Conservation (phyloP, 2,329 filamentous ascomycete species). For the Calonectria naviculata region DNA sequence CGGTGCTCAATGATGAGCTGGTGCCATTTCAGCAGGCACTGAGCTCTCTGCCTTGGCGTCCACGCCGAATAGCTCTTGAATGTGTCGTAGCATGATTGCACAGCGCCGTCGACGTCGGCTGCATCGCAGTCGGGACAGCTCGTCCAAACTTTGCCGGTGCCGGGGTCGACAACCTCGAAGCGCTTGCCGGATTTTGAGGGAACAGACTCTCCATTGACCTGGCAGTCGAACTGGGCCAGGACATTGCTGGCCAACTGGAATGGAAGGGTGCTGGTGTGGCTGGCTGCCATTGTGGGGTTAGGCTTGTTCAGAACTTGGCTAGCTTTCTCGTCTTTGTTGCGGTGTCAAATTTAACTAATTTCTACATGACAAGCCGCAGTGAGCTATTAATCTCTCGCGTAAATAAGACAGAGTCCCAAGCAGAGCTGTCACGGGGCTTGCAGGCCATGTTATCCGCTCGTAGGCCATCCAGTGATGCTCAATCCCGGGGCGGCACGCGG, state of each 20-base stretch:
- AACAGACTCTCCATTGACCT: slow-evolving; percentile 60
- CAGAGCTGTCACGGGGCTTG: neutral
- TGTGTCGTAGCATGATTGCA: slow-evolving; percentile 48
- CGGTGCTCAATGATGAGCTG: slow-evolving; percentile 47
- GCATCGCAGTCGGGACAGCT: slow-evolving; percentile 59
- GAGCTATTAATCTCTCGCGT: neutral
- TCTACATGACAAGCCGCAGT: neutral
- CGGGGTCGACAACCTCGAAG: slow-evolving; percentile 66
- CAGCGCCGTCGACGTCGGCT: slow-evolving; percentile 51
- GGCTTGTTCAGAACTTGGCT: neutral
- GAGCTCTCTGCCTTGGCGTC: slow-evolving; percentile 46
- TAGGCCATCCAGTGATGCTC: neutral
- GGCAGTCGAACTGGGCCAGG: slow-evolving; percentile 61
- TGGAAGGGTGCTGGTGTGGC: slow-evolving; percentile 40
- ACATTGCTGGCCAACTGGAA: slow-evolving; percentile 58
- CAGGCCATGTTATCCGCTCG: neutral
- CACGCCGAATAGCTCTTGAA: slow-evolving; percentile 51
- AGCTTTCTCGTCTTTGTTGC: neutral
- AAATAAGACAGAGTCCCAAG: neutral
- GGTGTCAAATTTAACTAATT: neutral
- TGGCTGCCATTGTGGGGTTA: slow-evolving; percentile 8
- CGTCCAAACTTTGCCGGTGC: slow-evolving; percentile 61
- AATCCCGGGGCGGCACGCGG: neutral
- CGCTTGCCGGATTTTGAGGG: slow-evolving; percentile 56
- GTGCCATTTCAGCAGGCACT: slow-evolving; percentile 50